Base-by-base conservation (phyloP, 2,329 filamentous ascomycete genomes). In the Arachnomyces sp. region DNA sequence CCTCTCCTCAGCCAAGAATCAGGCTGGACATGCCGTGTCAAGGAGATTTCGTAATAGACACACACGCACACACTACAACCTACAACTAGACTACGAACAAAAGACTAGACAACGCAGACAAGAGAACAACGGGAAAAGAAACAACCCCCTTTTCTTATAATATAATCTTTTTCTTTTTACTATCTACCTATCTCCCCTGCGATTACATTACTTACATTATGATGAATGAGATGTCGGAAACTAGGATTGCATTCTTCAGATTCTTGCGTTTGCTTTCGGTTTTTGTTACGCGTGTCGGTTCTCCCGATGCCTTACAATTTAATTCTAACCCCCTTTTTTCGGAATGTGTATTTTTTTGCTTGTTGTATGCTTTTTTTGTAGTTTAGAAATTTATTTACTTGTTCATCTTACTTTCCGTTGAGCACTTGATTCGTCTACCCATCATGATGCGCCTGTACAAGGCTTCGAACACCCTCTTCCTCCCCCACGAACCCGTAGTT, bases 21-120 rank as follows among this genome's bases (percentile, higher is more conserved):
- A 16, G 89, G 89, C 48, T 95, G 90, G 90, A 71, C 84, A 54
- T 95, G 89, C 72, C 88, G 82, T 67, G 71, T 95, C 52, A 83
- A 77, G 53, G 74, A 94, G 68, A 67, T 92, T 46, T 73, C 76
- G 55, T 82, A 61, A 44, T 34, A 33, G 31, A 32, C n/a, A n/a
- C 9, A 30, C n/a, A n/a, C 9, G 28, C n/a, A 30, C 9, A 30
- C n/a, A n/a, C 28, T 9, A 30, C 28, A 8, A 30, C n/a, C 31
- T 14, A 32, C 5, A 13, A 5, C 31, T 7, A 13, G 15, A 17
- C 33, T 11, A 15, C 12, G n/a, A 8, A n/a, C 5, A 17, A 35
- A 15, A 12, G 12, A 15, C 20, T 35, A 17, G 12, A 13, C 20
- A 9, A 17, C 17, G 12, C 33, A 14, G 12, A 14, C 33, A 17